These are phyloP conservation scores for Haplosporangium gracile DNA, from an alignment of 192 early-diverging fungal species.

Conservation along the genomic window DNA sequence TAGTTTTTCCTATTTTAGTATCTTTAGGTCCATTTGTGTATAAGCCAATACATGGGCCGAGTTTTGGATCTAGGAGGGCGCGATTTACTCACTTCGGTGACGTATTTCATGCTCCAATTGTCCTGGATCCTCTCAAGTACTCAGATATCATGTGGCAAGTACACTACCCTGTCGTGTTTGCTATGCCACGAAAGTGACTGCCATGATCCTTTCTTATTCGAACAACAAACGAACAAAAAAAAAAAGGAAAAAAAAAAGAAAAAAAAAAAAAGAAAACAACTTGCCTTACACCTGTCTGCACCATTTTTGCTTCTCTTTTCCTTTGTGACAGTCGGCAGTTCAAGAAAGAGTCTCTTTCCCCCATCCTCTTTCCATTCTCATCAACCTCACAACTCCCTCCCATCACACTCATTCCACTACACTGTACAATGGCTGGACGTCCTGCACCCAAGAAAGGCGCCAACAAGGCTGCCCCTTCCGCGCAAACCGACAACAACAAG, in stretches of 20 bases:
- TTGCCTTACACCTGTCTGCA: not conserved
- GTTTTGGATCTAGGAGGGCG: no score
- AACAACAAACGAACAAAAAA: slow-evolving; percentile 13
- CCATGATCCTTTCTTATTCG: not conserved
- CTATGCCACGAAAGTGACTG: slow-evolving; percentile 7
- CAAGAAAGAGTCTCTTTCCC: not conserved
- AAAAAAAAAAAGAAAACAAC: slow-evolving; percentile 18
- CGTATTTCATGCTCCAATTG: no score
- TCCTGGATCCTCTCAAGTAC: no score
- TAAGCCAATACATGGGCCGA: no score
- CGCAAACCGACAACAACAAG: slow-evolving; percentile 46
- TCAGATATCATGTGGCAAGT: not conserved
- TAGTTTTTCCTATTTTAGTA: no score
- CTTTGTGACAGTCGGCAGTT: not conserved
- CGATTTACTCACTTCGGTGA: no score
- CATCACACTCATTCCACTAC: not conserved
- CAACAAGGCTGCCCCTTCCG: slow-evolving; percentile 10
- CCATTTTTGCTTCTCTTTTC: not conserved
- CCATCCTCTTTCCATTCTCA: not conserved
- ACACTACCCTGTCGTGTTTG: not conserved
- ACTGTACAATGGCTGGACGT: slow-evolving; percentile 40
- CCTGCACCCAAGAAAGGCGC: slow-evolving; percentile 25
- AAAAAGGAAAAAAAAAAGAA: slow-evolving; percentile 16
- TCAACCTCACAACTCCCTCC: not conserved
- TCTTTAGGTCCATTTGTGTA: no score